Evolutionary conservation across 768 basidiomycete species (phyloP), one percentile per base, ranked within the genome.

Genomic region (Hygrophorus pudorinus): DNA sequence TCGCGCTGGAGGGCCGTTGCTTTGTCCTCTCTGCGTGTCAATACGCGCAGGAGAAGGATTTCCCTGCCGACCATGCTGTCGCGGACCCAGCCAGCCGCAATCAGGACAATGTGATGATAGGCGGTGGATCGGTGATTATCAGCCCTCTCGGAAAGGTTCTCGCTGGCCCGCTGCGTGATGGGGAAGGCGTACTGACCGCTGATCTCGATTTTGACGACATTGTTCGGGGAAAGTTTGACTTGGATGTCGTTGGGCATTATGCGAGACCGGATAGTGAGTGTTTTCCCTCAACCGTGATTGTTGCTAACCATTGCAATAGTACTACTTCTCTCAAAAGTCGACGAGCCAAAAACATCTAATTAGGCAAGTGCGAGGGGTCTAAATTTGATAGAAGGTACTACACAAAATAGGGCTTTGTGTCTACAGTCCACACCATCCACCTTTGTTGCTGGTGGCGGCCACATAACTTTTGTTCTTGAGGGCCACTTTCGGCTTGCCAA

Each of bases 1-100:
- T 83, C 39, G 79, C 81, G 0, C 59, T 77, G 29, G 81, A 83
- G 55, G 81, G 81, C 8, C 71, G 81, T 18, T 80, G 78, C 59
- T 80, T 81, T 57, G 81, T 83, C 40, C 63, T 83, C 18, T 70
- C 75, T 11, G 78, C 77, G 3, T 79, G 75, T 42, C 76, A 80
- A 52, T 80, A 68, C 53, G 68, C 75, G 0, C 65, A 70, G 46
- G 73, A 72, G 49, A 65, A 66, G 55, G 71, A 79, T 53, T 79
- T 70, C 44, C 75, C 78, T 0, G 54, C 57, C 1, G 64, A 62
- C 31, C 71, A 78, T 48, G 56, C 74, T 21, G 67, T 74, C 4
- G 59, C 57, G 16, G 58, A 72, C 48, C 46, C 54, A 5, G 54
- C 48, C n/a, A 53, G 56, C 37, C 65, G 70, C 6, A 48, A 64